Evolutionary conservation across 108 stramenopile species (phyloP).

Genomic region (Fragilaria crotonensis): DNA sequence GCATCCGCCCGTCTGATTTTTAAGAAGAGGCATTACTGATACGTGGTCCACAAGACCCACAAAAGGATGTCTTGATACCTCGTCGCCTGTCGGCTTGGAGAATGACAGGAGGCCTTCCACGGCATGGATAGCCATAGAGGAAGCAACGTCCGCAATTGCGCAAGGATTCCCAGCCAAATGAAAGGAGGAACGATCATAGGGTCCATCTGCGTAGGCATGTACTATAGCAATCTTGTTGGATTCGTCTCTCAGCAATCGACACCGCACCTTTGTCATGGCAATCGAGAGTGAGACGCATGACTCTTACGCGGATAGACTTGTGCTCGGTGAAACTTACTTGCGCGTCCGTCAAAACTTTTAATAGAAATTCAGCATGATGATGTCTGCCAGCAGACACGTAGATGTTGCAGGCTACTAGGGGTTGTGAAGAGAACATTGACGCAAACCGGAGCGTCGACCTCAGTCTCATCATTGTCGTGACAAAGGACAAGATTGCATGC

Average conservation of each 20-base stretch:
- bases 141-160: conserved; percentile 45
- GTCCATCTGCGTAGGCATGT: conserved; percentile 69
- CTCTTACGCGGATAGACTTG: no score
- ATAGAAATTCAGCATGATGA: conserved; percentile 21
- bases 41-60: conserved; percentile 83
- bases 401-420: conserved; percentile 70
- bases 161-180: conserved; percentile 58
- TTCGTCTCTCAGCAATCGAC: no score
- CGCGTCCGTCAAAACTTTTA: conserved; percentile 35
- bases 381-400: conserved; percentile 60
- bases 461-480: no score
- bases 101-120: conserved; percentile 1
- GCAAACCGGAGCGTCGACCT: no score
- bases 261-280: no score
- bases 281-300: no score
- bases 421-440: no score
- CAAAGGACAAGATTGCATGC: no score
- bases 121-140: conserved; percentile 21
- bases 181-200: conserved; percentile 81
- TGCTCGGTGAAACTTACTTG: no score
- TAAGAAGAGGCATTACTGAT: conserved; percentile 55
- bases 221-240: conserved; percentile 36
- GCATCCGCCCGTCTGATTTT: conserved; percentile 7
- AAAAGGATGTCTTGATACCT: conserved; percentile 46
- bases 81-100: not conserved